Evolutionary conservation across 495 filamentous ascomycete species (phyloP).

Genomic region (Aspergillus taichungensis): DNA sequence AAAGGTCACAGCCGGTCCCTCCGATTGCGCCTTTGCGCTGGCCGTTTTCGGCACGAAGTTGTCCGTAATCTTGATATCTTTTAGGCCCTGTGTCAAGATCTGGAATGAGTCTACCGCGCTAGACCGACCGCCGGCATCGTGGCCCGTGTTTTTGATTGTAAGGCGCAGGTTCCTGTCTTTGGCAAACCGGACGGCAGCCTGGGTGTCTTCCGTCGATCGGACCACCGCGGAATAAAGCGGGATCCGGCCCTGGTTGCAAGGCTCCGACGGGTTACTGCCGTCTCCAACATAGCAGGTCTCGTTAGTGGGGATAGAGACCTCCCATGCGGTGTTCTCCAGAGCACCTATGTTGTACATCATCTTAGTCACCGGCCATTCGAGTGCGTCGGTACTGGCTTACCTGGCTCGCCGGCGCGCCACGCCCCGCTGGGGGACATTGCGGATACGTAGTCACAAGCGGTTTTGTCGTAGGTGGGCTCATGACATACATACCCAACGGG

Average conservation of each 20-base stretch:
- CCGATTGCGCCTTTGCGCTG: conserved; percentile 3
- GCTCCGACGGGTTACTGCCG: background rate
- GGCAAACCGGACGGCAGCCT: conserved; percentile 38
- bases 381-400: no score
- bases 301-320: background rate
- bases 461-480: background rate
- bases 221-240: conserved; percentile 7
- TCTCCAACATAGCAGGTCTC: background rate
- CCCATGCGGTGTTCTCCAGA: conserved; percentile 2
- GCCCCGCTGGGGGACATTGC: no score
- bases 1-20: conserved; percentile 39
- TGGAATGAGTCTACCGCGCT: conserved; percentile 41
- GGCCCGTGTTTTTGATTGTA: conserved; percentile 50
- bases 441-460: no score
- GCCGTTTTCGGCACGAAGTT: conserved; percentile 23
- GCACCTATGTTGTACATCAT: no score
- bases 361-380: no score
- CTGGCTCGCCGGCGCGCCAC: conserved; percentile 1
- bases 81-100: background rate
- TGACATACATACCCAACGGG: conserved; percentile 4
- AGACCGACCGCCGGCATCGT: conserved; percentile 45
- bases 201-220: conserved; percentile 14
- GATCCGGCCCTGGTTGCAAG: conserved; percentile 11
- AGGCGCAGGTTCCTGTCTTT: conserved; percentile 40
- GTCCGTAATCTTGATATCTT: conserved; percentile 35